A percentile compares a stretch with the other conserved stretches of the same genome.
Evolutionary conservation across 2,329 filamentous ascomycete genomes (phyloP).

Genomic region (Aspergillus hortae): DNA sequence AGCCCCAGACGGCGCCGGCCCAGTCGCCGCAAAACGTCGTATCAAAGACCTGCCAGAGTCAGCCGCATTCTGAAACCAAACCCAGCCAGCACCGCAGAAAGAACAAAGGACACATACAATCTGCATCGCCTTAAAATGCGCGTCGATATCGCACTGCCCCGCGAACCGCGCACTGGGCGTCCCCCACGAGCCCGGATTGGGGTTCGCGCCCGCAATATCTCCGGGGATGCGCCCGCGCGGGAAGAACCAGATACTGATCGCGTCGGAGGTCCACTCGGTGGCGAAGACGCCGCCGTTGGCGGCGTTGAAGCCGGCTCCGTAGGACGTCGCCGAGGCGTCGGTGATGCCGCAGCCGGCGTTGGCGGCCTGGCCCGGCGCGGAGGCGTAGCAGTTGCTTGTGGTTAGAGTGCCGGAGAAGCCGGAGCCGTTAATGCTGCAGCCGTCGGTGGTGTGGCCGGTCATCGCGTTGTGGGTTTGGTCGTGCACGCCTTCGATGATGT

Average conservation of each 20-base stretch:
- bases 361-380: slow-evolving; percentile 39
- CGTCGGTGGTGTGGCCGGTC: slow-evolving; percentile 63
- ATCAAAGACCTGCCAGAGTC: slow-evolving; percentile 50
- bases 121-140: slow-evolving; percentile 67
- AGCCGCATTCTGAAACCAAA: not conserved
- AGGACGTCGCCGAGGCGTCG: slow-evolving; percentile 50
- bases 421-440: slow-evolving; percentile 55
- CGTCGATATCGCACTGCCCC: slow-evolving; percentile 67
- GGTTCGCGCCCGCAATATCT: slow-evolving; percentile 58
- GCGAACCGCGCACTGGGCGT: slow-evolving; percentile 65
- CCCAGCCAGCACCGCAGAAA: not conserved
- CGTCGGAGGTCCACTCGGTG: slow-evolving; percentile 68
- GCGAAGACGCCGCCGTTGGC: slow-evolving; percentile 68
- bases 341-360: slow-evolving; percentile 59
- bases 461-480: slow-evolving; percentile 56
- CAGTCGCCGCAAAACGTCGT: slow-evolving; percentile 85
- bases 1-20: slow-evolving; percentile 69
- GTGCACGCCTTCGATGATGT: slow-evolving; percentile 78
- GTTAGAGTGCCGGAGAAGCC: slow-evolving; percentile 48
- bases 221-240: slow-evolving; percentile 61
- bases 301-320: slow-evolving; percentile 68
- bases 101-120: slow-evolving; percentile 45
- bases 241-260: slow-evolving; percentile 82
- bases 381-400: slow-evolving; percentile 57
- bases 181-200: slow-evolving; percentile 67